These are phyloP conservation scores for Fusarium sp. DNA, from an alignment of 2,329 filamentous ascomycete genomes.

Conservation along the genomic window DNA sequence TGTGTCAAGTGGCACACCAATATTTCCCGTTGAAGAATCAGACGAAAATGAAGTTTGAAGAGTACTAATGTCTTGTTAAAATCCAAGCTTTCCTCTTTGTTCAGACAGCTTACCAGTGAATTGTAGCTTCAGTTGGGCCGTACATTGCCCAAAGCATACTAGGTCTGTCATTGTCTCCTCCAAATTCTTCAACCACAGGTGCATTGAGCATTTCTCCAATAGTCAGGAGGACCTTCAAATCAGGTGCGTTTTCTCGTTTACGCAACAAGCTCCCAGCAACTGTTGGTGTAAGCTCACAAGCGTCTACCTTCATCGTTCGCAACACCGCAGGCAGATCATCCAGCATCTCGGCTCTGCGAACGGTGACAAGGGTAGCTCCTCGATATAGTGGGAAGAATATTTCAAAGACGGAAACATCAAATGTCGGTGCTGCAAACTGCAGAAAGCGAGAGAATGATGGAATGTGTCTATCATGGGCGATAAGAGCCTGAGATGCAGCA, in stretches of 20 bases:
- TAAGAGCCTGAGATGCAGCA: constrained; percentile 81
- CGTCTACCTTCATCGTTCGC: constrained; percentile 74
- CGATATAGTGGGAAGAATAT: constrained; percentile 88
- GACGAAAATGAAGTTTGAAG: constrained; percentile 70
- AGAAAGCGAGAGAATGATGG: constrained; percentile 82
- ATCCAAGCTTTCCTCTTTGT: background rate
- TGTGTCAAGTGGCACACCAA: constrained; percentile 81
- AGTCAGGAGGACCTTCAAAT: constrained; percentile 76
- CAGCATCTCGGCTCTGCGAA: constrained; percentile 74
- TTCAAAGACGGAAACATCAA: constrained; percentile 94
- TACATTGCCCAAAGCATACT: constrained; percentile 93
- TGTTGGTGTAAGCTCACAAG: constrained; percentile 88
- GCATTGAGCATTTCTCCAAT: constrained; percentile 93
- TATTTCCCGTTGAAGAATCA: constrained; percentile 68
- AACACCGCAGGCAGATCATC: constrained; percentile 77
- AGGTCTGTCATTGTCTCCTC: constrained; percentile 58
- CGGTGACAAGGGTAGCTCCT: constrained; percentile 76
- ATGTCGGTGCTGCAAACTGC: constrained; percentile 91
- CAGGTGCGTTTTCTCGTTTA: constrained; percentile 71
- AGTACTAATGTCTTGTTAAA: constrained; percentile 60
- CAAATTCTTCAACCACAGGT: constrained; percentile 81
- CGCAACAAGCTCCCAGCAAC: constrained; percentile 81
- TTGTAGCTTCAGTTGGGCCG: constrained; percentile 89
- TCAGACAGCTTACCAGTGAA: constrained; percentile 71
- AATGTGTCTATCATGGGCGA: constrained; percentile 82